Evolutionary conservation across 140 eudicot species (phyloP).

Genomic region (Ambrosia hybrid): DNA sequence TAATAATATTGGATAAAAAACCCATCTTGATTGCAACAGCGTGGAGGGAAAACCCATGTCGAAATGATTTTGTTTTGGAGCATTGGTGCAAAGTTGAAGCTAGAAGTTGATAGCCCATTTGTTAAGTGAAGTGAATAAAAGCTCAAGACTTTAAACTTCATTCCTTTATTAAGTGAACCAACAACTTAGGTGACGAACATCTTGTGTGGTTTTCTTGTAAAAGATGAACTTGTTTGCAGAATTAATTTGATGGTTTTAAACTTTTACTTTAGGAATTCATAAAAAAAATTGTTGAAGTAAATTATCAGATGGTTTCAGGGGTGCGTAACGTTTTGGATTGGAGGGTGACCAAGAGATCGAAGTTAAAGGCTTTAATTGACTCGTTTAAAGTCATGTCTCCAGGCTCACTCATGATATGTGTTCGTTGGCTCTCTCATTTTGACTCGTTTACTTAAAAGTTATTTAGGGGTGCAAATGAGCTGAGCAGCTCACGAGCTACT

Average conservation of each 20-base stretch:
- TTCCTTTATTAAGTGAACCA: constrained; percentile 4
- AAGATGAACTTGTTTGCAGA: neutral
- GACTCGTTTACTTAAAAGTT: too few species aligned
- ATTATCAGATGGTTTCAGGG: too few species aligned
- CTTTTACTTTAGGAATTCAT: neutral
- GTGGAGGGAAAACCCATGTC: constrained; percentile 55
- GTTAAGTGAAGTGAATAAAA: neutral
- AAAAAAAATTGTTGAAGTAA: neutral
- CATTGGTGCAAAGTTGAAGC: constrained; percentile 56
- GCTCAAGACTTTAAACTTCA: neutral
- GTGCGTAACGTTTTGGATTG: too few species aligned
- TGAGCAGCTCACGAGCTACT: too few species aligned
- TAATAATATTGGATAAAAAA: constrained; percentile 26
- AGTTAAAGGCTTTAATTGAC: too few species aligned
- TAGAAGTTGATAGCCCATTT: constrained; percentile 41
- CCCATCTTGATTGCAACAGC: constrained; percentile 66
- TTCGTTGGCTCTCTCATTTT: too few species aligned
- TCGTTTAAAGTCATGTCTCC: too few species aligned
- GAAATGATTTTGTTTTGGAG: constrained; percentile 50
- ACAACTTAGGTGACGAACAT: too few species aligned
- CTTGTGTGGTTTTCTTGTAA: neutral
- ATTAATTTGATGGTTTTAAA: neutral
- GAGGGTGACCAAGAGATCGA: too few species aligned
- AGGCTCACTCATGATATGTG: too few species aligned
- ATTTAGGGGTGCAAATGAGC: too few species aligned